These are phyloP conservation scores for Cutaneotrichosporon spelunceum DNA, from an alignment of 1,284 basidiomycete genomes.

Conservation along the genomic window DNA sequence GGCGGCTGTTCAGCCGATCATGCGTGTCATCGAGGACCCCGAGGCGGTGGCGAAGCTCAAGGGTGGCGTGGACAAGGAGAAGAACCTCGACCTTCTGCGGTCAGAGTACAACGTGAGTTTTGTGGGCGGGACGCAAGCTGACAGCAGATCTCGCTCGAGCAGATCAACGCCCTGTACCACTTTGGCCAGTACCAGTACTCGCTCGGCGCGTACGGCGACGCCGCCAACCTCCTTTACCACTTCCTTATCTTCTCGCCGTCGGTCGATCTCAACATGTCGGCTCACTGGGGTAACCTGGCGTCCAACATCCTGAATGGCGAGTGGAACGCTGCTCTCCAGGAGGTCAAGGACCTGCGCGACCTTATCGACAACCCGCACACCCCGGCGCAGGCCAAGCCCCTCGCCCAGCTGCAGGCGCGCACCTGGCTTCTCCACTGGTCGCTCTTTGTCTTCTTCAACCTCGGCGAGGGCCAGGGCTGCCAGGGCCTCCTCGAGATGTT, in stretches of 20 bases:
- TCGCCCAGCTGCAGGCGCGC: constrained; percentile 84
- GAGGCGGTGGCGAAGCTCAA: constrained; percentile 75
- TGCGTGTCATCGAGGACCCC: constrained; percentile 94
- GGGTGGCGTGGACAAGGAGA: constrained; percentile 83
- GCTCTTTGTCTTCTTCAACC: constrained; percentile 97
- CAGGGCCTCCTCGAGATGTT: constrained; percentile 95
- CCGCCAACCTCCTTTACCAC: constrained; percentile 97
- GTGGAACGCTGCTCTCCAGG: constrained; percentile 90
- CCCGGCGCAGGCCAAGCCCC: constrained; percentile 59
- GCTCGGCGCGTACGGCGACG: constrained; percentile 91
- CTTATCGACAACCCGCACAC: constrained; percentile 68
- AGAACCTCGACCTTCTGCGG: constrained; percentile 90
- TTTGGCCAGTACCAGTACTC: constrained; percentile 98
- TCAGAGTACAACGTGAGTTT: constrained; percentile 80
- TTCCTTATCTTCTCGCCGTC: constrained; percentile 96
- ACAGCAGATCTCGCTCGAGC: constrained; percentile 77
- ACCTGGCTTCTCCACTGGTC: constrained; percentile 98
- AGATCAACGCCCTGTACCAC: constrained; percentile 94
- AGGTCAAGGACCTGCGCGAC: constrained; percentile 89
- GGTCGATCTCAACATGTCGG: constrained; percentile 83
- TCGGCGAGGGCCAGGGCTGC: constrained; percentile 70
- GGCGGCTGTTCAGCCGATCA: constrained; percentile 83
- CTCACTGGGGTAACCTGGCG: constrained; percentile 97
- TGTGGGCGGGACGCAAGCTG: background rate
- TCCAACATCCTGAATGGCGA: constrained; percentile 92